Evolutionary conservation across 1,284 basidiomycete genomes (phyloP).

Genomic region (Lentinula novae-zelandiae): DNA sequence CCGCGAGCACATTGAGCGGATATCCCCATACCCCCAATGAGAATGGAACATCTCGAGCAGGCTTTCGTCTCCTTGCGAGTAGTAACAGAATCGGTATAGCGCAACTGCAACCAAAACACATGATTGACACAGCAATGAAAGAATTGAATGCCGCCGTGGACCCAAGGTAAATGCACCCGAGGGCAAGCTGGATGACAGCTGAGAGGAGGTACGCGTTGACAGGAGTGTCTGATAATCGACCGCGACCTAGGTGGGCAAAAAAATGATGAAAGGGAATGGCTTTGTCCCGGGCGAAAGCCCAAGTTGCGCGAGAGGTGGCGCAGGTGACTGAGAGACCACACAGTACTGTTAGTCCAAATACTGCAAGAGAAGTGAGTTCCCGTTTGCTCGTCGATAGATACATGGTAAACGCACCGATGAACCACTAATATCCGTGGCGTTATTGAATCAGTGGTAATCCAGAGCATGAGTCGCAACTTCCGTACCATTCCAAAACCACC

Average conservation of each 20-base stretch:
- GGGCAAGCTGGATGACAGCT: neutral
- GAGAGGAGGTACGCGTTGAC: neutral
- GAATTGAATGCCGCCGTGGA: neutral
- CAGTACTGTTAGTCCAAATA: constrained; percentile 53
- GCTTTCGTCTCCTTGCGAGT: neutral
- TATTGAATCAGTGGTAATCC: constrained; percentile 53
- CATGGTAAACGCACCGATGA: neutral
- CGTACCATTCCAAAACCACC: constrained; percentile 61
- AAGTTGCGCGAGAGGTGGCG: constrained; percentile 64
- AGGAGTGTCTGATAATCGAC: neutral
- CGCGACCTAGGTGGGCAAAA: constrained; percentile 33
- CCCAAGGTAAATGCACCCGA: neutral
- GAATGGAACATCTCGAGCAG: neutral
- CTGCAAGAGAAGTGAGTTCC: constrained; percentile 22
- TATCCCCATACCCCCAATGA: constrained; percentile 3
- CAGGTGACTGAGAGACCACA: constrained; percentile 60
- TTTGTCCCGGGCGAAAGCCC: constrained; percentile 68
- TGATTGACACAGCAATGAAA: constrained; percentile 3
- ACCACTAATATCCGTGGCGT: constrained; percentile 23
- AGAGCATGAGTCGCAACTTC: constrained; percentile 45
- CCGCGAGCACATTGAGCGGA: neutral
- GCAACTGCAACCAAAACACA: neutral
- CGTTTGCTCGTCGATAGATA: neutral
- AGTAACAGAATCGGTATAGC: neutral
- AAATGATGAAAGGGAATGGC: constrained; percentile 56